Conservation (phyloP, 176 grass and related monocot species). For the Leersia perrieri region DNA sequence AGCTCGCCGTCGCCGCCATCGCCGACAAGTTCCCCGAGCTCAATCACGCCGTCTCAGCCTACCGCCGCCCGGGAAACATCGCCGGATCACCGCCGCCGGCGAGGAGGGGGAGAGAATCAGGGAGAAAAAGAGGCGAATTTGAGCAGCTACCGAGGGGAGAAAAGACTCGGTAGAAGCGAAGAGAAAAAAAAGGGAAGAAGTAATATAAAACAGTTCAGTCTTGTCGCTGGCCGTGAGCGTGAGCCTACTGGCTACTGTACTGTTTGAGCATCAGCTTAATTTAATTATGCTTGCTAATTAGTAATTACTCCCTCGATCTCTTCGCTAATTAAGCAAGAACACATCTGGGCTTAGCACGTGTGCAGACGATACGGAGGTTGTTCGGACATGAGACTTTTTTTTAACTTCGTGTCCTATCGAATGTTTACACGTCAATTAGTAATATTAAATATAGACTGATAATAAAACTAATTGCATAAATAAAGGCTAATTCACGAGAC, state of each 20-base stretch:
- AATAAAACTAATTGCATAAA: too few relatives aligned
- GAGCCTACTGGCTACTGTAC: constrained; percentile 36
- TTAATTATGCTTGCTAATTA: background rate
- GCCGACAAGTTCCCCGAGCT: background rate
- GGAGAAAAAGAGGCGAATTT: background rate
- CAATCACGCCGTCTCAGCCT: background rate
- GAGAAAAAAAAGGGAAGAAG: constrained; percentile 19
- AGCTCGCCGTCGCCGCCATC: constrained; percentile 12
- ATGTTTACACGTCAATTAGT: too few relatives aligned
- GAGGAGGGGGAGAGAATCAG: constrained; percentile 1
- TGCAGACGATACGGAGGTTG: too few relatives aligned
- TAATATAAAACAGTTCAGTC: constrained; percentile 34
- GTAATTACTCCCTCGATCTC: too few relatives aligned
- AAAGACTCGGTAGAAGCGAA: constrained; percentile 13
- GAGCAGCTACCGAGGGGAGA: constrained; percentile 31
- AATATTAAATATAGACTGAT: too few relatives aligned
- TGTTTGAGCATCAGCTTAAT: constrained; percentile 22
- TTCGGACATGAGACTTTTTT: too few relatives aligned
- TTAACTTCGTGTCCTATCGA: too few relatives aligned
- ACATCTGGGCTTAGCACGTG: constrained; percentile 24
- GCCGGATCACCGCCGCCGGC: constrained; percentile 16
- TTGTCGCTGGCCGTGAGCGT: background rate
- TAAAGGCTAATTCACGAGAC: too few relatives aligned
- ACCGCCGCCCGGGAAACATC: constrained; percentile 28
- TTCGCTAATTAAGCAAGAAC: constrained; percentile 11